Evolutionary conservation across 257 asterid species (phyloP).

Genomic region (Rubia yunnanensis): DNA sequence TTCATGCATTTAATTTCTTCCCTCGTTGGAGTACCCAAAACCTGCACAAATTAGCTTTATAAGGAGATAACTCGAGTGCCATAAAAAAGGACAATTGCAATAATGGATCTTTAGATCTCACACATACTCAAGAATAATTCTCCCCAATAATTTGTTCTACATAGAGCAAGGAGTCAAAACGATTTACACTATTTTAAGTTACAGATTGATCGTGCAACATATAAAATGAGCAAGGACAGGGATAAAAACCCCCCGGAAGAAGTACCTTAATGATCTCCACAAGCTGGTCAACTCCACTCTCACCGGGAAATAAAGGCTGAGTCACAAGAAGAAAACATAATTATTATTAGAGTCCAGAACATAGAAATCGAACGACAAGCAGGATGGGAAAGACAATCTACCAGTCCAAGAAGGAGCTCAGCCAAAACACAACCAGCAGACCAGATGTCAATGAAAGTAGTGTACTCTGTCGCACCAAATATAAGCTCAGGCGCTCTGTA

Average conservation of each 20-base stretch:
- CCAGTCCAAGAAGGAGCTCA: slow-evolving; percentile 50
- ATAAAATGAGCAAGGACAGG: not conserved
- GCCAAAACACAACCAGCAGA: slow-evolving; percentile 54
- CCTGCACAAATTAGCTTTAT: slow-evolving; percentile 22
- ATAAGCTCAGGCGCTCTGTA: slow-evolving; percentile 57
- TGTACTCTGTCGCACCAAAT: slow-evolving; percentile 50
- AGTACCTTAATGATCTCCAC: slow-evolving; percentile 93
- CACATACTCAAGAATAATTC: not conserved
- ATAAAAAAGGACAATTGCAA: not conserved
- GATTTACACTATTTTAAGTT: not conserved
- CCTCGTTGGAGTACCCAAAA: slow-evolving; percentile 57
- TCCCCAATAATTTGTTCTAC: not conserved
- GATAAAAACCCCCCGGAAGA: not conserved
- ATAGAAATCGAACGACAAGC: not conserved
- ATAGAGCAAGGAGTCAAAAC: not conserved
- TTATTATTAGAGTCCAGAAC: not conserved
- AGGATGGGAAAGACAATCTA: slow-evolving; percentile 9
- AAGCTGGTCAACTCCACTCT: slow-evolving; percentile 97
- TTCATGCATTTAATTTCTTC: slow-evolving; percentile 64
- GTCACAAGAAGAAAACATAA: slow-evolving; percentile 8
- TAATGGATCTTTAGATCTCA: not conserved
- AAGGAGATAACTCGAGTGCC: not conserved
- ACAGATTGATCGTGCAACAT: not conserved
- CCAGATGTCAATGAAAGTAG: slow-evolving; percentile 48
- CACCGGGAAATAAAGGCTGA: slow-evolving; percentile 98